A percentile compares a stretch with the other conserved stretches of the same genome.
Conservation (phyloP, 371 early-diverging fungal species). For the Circinella minor region DNA sequence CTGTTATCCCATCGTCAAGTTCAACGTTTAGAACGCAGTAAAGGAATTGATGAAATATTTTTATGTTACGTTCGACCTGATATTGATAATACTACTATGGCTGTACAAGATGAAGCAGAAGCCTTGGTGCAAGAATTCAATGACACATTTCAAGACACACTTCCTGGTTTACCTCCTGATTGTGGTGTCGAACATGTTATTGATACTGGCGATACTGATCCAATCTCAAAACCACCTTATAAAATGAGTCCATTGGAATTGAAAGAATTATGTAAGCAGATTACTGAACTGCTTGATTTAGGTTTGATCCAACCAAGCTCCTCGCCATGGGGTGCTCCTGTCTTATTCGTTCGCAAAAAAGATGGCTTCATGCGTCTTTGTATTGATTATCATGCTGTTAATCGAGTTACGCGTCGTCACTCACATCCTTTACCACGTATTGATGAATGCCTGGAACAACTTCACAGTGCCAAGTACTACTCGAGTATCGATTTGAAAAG, state of each 20-base stretch:
- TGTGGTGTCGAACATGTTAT: conserved; percentile 11
- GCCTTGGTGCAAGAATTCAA: not conserved
- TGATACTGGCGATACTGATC: conserved; percentile 13
- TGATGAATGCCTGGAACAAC: conserved; percentile 47
- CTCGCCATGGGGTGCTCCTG: not conserved
- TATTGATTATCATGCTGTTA: conserved; percentile 50
- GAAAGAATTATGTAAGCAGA: conserved; percentile 11
- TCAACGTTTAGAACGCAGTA: not conserved
- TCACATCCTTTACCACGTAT: conserved; percentile 16
- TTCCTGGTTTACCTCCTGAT: conserved; percentile 14
- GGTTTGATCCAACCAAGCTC: conserved; percentile 13
- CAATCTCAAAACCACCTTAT: conserved; percentile 11
- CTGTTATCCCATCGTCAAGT: conserved; percentile 7
- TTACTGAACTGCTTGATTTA: conserved; percentile 21
- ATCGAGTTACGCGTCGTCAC: not conserved
- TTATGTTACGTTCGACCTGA: not conserved
- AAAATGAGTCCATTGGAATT: conserved; percentile 11
- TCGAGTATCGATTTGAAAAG: conserved; percentile 44
- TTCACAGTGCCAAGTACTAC: conserved; percentile 39
- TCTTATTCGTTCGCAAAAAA: not conserved
- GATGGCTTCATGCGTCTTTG: conserved; percentile 35
- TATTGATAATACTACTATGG: not conserved
- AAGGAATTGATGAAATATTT: not conserved
- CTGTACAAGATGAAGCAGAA: too few relatives aligned
- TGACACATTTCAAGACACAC: conserved; percentile 8